Base-by-base conservation (phyloP, 2,329 filamentous ascomycete genomes). In the Ophiosphaerella narmari region DNA sequence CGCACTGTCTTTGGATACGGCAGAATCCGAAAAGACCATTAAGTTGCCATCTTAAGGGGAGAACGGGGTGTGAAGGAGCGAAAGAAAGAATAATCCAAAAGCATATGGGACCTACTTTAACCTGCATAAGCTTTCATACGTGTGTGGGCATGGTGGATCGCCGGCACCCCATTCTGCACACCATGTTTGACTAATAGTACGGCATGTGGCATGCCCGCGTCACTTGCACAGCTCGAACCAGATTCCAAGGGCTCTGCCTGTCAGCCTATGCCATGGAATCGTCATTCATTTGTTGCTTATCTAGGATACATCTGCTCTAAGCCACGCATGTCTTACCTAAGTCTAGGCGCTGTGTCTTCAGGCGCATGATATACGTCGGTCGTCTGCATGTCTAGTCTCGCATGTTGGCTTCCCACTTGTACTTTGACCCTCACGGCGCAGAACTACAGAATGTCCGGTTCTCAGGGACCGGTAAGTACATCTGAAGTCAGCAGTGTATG, bases 201-300 rank as follows among this genome's bases (percentile, higher is more conserved):
- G 47, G 46, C 44, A 48, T 51, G 43, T 37, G 43, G 33, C 34
- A 44, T 34, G 31, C 29, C 44, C 48, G 50, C 35, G 45, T 45
- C 34, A 50, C 35, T 44, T 32, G 26, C 29, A 51, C 45, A 39
- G 36, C 37, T 41, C 42, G n/a, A 33, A 32, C 13, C 23, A 37
- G 8, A 18, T 12, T 46, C 54, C 23, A 54, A 42, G 52, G 54
- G 57, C 29, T 29, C 46, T 34, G 31, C 24, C 12, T 21, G 13
- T 16, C 29, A 26, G 39, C 50, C 46, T 57, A 52, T 43, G 46
- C 39, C 42, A 47, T 54, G 53, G 39, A 51, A 47, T 56, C 60
- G 59, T 67, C 62, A 67, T 65, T 43, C 50, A 60, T 55, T 37
- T 50, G 37, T 26, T 52, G 39, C 51, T 50, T 55, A 54, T 52